phyloP scores from a whole-genome alignment of 352 stramenopile species.

The Phytopythium montanum region DNA sequence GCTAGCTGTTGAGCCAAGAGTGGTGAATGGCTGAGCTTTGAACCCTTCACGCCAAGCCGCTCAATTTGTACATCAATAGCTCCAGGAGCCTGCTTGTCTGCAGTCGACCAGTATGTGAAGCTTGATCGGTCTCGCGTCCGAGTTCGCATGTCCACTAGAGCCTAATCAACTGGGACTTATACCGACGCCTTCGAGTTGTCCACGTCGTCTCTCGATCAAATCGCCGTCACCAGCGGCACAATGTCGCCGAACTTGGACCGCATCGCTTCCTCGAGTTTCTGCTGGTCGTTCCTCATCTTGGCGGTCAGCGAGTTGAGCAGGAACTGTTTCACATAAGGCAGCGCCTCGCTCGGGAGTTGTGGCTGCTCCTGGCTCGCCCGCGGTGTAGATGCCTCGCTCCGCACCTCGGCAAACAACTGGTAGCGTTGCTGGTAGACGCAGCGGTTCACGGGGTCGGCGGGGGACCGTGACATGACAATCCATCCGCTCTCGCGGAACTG shows the following conservation, averaged over 20 bases:
- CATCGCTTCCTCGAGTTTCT: neutral
- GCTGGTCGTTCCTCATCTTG: constrained; percentile 7
- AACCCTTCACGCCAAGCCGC: too few species aligned
- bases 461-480: neutral
- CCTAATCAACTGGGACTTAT: too few species aligned
- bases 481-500: constrained; percentile 6
- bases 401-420: neutral
- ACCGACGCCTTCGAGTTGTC: too few species aligned
- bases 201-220: constrained; percentile 3
- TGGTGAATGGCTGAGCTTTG: too few species aligned
- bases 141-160: too few species aligned
- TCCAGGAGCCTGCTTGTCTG: too few species aligned
- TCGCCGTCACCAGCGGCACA: neutral
- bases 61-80: too few species aligned
- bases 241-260: neutral
- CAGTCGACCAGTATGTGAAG: too few species aligned
- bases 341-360: neutral
- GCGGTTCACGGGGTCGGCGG: neutral
- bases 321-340: neutral
- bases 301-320: constrained; percentile 3
- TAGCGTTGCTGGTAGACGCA: constrained; percentile 3
- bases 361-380: neutral
- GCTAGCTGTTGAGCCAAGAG: too few species aligned
- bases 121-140: too few species aligned
- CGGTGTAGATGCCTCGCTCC: neutral